Conservation (phyloP, 208 protist genomes). For the Leishmania tarentolae region DNA sequence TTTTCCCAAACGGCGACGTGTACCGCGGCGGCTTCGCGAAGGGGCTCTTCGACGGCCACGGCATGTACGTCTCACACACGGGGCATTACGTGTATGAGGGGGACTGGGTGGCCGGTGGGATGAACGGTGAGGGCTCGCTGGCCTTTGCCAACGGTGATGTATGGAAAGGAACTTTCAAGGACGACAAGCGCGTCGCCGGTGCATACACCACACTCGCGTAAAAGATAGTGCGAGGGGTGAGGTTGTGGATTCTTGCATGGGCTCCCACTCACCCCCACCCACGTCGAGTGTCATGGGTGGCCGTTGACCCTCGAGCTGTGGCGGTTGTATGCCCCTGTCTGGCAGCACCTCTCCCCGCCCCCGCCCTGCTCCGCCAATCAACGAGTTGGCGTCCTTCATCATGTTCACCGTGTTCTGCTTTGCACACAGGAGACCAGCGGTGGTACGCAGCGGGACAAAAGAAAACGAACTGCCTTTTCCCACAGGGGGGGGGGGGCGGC, state of each 20-base stretch:
- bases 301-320: not conserved
- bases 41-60: conserved; percentile 58
- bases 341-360: not conserved
- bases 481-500: not conserved
- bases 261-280: not conserved
- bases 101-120: conserved; percentile 54
- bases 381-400: not conserved
- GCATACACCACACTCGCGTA: conserved; percentile 36
- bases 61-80: conserved; percentile 40
- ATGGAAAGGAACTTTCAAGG: conserved; percentile 57
- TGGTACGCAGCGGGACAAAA: not conserved
- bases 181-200: conserved; percentile 46
- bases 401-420: not conserved
- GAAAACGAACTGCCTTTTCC: not conserved
- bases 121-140: conserved; percentile 62
- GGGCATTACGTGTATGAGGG: conserved; percentile 69
- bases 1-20: conserved; percentile 62
- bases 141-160: conserved; percentile 74
- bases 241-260: not conserved
- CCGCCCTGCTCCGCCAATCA: not conserved
- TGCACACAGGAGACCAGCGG: not conserved
- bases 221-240: not conserved
- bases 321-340: not conserved
- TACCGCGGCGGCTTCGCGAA: conserved; percentile 54
- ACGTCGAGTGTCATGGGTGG: not conserved